Percentiles rank a stretch among this genome's conserved stretches.
Evolutionary conservation across 2,329 filamentous ascomycete species (phyloP).

Genomic region (Dothistroma septosporum): DNA sequence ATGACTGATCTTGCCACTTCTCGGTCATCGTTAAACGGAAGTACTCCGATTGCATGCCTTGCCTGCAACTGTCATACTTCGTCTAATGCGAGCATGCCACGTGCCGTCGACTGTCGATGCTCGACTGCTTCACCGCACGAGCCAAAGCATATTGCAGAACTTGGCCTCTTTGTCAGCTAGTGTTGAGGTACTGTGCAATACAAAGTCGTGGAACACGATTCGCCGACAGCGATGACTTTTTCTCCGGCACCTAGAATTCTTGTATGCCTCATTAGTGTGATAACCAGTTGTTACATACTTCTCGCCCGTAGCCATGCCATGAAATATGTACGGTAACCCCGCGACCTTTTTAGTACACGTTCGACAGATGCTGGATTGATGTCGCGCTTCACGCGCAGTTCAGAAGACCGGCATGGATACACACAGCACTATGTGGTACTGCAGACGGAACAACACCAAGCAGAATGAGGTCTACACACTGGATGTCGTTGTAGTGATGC

Average conservation of each 20-base stretch:
- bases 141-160: no score
- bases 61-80: not conserved
- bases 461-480: not conserved
- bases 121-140: no score
- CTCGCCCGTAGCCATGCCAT: not conserved
- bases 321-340: not conserved
- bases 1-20: not conserved
- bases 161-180: not conserved
- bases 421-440: not conserved
- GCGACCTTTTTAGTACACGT: not conserved
- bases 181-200: not conserved
- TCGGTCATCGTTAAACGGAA: not conserved
- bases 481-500: not conserved
- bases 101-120: no score
- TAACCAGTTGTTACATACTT: not conserved
- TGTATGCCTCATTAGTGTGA: not conserved
- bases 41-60: not conserved
- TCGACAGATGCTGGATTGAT: no score
- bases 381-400: no score
- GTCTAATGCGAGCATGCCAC: not conserved
- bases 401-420: not conserved
- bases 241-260: not conserved
- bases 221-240: not conserved
- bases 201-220: not conserved
- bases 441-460: not conserved